Conservation (phyloP, 208 protist species). For the Leishmania amazonensis region DNA sequence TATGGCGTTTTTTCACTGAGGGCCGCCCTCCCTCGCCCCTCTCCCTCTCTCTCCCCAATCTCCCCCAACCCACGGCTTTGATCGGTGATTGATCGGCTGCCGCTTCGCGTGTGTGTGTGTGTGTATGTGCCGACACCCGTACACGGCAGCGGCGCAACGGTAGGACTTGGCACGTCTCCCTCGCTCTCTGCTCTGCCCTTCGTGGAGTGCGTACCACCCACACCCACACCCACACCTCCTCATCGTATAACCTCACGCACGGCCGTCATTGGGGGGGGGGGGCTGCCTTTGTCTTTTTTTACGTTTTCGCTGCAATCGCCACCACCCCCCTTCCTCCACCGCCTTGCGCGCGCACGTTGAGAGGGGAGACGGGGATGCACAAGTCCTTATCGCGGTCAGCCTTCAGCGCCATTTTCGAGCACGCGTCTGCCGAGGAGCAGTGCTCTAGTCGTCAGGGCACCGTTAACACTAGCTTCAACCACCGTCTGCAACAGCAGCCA, state of each 20-base stretch:
- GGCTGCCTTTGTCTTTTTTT: too few species aligned
- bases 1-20: not conserved
- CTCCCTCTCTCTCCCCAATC: not conserved
- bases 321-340: not conserved
- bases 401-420: slow-evolving; percentile 6
- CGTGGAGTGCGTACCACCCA: not conserved
- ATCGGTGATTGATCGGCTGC: slow-evolving; percentile 6
- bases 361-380: not conserved
- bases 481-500: not conserved
- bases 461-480: not conserved
- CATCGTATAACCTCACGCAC: not conserved
- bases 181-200: not conserved
- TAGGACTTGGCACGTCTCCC: not conserved
- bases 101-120: not conserved
- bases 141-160: not conserved
- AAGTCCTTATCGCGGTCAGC: not conserved
- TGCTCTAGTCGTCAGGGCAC: not conserved
- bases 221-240: not conserved
- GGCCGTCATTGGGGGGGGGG: not conserved
- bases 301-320: not conserved
- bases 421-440: slow-evolving; percentile 3
- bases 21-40: not conserved
- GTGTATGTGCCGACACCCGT: not conserved
- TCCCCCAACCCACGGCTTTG: not conserved
- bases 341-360: not conserved